Evolutionary conservation across 2,329 filamentous ascomycete genomes (phyloP).

Genomic region (Byssoonygena ceratinophila): DNA sequence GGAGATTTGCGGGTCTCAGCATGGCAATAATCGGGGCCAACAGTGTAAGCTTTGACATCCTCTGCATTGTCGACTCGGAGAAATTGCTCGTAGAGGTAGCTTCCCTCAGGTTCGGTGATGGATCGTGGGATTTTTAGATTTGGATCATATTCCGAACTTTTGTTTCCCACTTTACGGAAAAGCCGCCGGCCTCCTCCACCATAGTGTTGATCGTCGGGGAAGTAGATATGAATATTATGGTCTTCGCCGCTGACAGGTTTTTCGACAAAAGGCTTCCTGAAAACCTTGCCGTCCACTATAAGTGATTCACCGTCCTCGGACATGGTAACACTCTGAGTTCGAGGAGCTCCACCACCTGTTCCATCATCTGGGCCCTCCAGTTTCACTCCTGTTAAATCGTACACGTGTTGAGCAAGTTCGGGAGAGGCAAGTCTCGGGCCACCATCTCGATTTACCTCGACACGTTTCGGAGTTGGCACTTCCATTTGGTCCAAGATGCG

Average conservation of each 20-base stretch:
- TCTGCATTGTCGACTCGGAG: conserved; percentile 94
- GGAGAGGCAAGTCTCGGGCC: conserved; percentile 68
- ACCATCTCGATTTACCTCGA: conserved; percentile 89
- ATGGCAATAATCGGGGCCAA: conserved; percentile 85
- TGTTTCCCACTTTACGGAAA: conserved; percentile 97
- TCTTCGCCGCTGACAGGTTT: conserved; percentile 98
- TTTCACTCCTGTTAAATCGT: conserved; percentile 65
- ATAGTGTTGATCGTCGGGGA: conserved; percentile 59
- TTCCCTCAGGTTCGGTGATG: conserved; percentile 67
- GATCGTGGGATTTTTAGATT: conserved; percentile 65
- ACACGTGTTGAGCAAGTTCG: conserved; percentile 70
- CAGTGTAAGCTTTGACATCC: conserved; percentile 97
- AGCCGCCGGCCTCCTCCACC: conserved; percentile 84
- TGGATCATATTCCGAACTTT: conserved; percentile 88
- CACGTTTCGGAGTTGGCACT: conserved; percentile 74
- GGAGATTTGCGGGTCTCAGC: conserved; percentile 95
- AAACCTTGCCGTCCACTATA: conserved; percentile 67
- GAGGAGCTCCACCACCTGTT: conserved; percentile 46
- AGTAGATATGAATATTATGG: conserved; percentile 98
- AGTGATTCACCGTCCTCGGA: conserved; percentile 84
- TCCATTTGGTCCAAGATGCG: conserved; percentile 78
- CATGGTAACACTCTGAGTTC: conserved; percentile 63
- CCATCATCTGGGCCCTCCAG: conserved; percentile 62
- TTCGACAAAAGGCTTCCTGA: conserved; percentile 93
- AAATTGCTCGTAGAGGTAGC: conserved; percentile 96